Conservation (phyloP, 2,329 filamentous ascomycete genomes). For the Fusarium clavum region DNA sequence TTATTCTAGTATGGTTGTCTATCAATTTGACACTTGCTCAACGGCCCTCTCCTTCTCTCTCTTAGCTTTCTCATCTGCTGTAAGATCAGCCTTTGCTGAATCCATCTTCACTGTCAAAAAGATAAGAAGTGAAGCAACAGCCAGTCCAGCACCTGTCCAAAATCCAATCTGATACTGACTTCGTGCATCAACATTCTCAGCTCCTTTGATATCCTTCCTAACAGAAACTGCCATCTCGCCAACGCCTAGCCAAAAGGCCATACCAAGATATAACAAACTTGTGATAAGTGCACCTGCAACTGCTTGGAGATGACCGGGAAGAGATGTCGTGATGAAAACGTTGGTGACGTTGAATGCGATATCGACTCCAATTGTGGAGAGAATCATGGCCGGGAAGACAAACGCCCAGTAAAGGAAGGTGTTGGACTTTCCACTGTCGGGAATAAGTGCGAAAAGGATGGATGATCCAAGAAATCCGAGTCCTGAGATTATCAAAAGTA, state of each 20-base stretch:
- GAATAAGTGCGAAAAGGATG: constrained; percentile 73
- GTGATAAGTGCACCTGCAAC: constrained; percentile 71
- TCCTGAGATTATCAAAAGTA: constrained; percentile 72
- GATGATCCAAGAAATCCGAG: constrained; percentile 68
- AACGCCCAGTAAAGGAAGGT: constrained; percentile 73
- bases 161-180: constrained; percentile 73
- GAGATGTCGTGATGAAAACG: constrained; percentile 79
- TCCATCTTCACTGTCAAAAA: constrained; percentile 68
- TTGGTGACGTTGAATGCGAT: constrained; percentile 81
- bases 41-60: constrained; percentile 12
- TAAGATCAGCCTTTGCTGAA: constrained; percentile 67
- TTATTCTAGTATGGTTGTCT: neutral
- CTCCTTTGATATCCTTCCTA: constrained; percentile 49
- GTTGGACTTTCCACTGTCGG: constrained; percentile 56
- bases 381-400: constrained; percentile 77
- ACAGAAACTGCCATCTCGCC: constrained; percentile 72
- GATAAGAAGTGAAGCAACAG: constrained; percentile 62
- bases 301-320: constrained; percentile 75
- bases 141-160: constrained; percentile 72
- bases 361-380: constrained; percentile 78
- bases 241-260: constrained; percentile 77
- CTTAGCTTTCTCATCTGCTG: constrained; percentile 65
- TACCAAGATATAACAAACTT: constrained; percentile 75
- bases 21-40: neutral
- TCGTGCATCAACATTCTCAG: constrained; percentile 53